phyloP scores from a whole-genome alignment of 176 grass and related monocot species.

The Neostapfia colusana region DNA sequence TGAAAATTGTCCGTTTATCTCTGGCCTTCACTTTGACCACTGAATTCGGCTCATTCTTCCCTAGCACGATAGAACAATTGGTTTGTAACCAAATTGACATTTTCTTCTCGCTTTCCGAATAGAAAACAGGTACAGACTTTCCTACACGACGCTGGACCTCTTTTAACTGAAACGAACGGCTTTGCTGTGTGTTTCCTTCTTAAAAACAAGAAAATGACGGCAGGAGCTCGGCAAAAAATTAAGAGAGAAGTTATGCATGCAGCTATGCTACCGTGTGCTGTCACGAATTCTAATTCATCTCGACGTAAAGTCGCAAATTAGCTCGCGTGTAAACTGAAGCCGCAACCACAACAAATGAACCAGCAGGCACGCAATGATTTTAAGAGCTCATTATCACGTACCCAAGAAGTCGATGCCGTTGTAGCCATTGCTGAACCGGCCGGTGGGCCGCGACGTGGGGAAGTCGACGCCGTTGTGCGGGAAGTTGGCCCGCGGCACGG shows the following conservation, averaged over 20 bases:
- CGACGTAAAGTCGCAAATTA: background rate
- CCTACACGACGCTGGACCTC: background rate
- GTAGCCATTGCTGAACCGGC: conserved; percentile 61
- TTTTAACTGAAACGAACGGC: too few relatives aligned
- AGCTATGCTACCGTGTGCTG: background rate
- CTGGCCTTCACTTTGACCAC: background rate
- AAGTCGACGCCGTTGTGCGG: conserved; percentile 68
- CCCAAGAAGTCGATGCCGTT: conserved; percentile 60
- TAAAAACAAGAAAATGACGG: too few relatives aligned
- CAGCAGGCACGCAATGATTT: too few relatives aligned
- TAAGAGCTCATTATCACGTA: background rate
- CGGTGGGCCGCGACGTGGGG: conserved; percentile 50
- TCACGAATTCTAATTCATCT: background rate
- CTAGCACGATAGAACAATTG: background rate
- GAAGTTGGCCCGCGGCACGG: conserved; percentile 60
- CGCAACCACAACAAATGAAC: too few relatives aligned
- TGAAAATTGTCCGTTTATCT: background rate
- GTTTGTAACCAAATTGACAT: background rate
- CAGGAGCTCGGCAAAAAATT: too few relatives aligned
- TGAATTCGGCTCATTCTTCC: background rate
- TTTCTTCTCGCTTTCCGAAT: background rate
- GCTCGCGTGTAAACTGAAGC: background rate
- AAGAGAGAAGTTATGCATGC: background rate
- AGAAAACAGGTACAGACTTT: background rate
- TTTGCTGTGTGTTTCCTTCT: too few relatives aligned